Evolutionary conservation across 2,329 filamentous ascomycete species (phyloP).

Genomic region (Neobulgaria alba): DNA sequence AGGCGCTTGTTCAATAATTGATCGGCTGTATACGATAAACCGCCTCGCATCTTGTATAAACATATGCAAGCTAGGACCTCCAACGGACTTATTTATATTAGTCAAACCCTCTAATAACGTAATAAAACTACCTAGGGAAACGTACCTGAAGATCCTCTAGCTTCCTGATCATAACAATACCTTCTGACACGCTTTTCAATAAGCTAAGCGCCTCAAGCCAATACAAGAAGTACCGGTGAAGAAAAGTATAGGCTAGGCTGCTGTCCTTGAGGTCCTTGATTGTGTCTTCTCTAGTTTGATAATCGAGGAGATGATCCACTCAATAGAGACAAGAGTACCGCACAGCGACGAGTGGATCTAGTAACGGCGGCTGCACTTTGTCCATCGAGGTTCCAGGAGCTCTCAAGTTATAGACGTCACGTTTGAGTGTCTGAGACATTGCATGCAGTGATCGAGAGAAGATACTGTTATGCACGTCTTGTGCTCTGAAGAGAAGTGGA

Average conservation of each 20-base stretch:
- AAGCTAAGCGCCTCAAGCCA: slow-evolving; percentile 9
- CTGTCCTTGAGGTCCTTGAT: slow-evolving; percentile 1
- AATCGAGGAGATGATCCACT: slow-evolving; percentile 3
- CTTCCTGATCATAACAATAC: slow-evolving; percentile 5
- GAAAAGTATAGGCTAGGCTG: slow-evolving; percentile 2
- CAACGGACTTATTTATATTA: slow-evolving; percentile 4
- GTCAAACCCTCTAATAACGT: not conserved
- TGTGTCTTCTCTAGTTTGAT: not conserved
- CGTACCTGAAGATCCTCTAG: slow-evolving; percentile 7
- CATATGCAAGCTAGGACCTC: slow-evolving; percentile 4
- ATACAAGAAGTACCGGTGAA: slow-evolving; percentile 2
- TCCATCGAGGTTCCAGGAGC: slow-evolving; percentile 6
- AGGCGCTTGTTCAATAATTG: slow-evolving; percentile 24
- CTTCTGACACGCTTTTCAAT: slow-evolving; percentile 2
- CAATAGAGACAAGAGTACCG: slow-evolving; percentile 8
- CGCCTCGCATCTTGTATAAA: slow-evolving; percentile 14
- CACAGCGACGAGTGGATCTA: slow-evolving; percentile 3
- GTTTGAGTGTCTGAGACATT: slow-evolving; percentile 4
- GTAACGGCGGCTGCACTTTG: slow-evolving; percentile 2
- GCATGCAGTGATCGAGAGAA: slow-evolving; percentile 5
- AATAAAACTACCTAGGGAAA: not conserved
- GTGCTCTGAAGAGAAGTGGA: not conserved
- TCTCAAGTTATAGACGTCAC: slow-evolving; percentile 4
- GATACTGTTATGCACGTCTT: slow-evolving; percentile 2
- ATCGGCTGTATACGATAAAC: slow-evolving; percentile 11